phyloP scores from a whole-genome alignment of 495 filamentous ascomycete species.

The Extremus antarcticus region DNA sequence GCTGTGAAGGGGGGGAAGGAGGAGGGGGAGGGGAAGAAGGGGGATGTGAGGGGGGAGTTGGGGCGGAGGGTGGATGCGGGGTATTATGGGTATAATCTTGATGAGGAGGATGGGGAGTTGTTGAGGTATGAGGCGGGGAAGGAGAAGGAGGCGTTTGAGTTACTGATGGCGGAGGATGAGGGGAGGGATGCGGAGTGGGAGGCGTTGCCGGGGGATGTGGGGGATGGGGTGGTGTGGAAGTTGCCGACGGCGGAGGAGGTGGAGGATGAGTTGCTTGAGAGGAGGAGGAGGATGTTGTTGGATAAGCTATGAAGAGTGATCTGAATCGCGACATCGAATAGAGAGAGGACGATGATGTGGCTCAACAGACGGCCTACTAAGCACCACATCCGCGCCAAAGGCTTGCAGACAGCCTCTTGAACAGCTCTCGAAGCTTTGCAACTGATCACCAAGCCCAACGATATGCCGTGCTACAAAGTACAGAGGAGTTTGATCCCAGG shows the following conservation, averaged over 20 bases:
- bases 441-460: too few species aligned
- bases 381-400: too few species aligned
- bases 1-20: slow-evolving; percentile 47
- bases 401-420: too few species aligned
- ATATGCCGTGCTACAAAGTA: too few species aligned
- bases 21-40: slow-evolving; percentile 38
- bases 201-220: slow-evolving; percentile 71
- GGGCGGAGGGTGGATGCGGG: slow-evolving; percentile 79
- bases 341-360: too few species aligned
- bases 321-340: too few species aligned
- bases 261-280: slow-evolving; percentile 80
- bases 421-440: too few species aligned
- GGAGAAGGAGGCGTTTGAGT: slow-evolving; percentile 70
- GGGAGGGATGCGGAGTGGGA: slow-evolving; percentile 57
- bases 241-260: slow-evolving; percentile 83
- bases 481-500: too few species aligned
- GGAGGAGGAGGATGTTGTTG: slow-evolving; percentile 67
- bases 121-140: slow-evolving; percentile 71
- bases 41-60: slow-evolving; percentile 57
- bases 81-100: slow-evolving; percentile 91
- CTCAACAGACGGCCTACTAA: too few species aligned
- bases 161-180: slow-evolving; percentile 38
- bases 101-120: slow-evolving; percentile 83
- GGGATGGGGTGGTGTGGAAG: slow-evolving; percentile 75
- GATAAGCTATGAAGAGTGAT: slow-evolving; percentile 71